Conservation (phyloP, 2,329 filamentous ascomycete species). For the Penicillium verrucosum region DNA sequence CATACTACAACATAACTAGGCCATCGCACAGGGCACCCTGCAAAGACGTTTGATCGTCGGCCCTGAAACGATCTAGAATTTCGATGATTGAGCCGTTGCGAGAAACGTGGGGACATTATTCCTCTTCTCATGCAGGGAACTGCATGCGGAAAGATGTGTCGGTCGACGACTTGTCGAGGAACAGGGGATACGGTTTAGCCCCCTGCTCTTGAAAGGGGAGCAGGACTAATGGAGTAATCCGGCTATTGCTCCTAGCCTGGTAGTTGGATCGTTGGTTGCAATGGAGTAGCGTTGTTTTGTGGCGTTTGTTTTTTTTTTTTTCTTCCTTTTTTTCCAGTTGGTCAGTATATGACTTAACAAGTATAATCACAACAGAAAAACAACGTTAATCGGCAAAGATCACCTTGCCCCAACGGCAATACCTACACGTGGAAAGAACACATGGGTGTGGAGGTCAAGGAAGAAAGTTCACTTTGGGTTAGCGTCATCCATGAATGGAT, state of each 20-base stretch:
- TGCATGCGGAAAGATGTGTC: background rate
- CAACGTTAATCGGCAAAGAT: background rate
- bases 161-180: background rate
- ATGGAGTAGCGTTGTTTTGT: background rate
- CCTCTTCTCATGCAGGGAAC: background rate
- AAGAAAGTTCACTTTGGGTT: conserved; percentile 4
- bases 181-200: background rate
- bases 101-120: conserved; percentile 11
- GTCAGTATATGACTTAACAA: background rate
- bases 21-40: conserved; percentile 16
- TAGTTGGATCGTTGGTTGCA: background rate
- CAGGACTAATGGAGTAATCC: background rate
- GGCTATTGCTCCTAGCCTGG: background rate
- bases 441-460: background rate
- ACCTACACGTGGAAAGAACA: background rate
- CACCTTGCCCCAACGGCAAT: background rate
- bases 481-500: conserved; percentile 1
- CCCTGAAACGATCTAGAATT: conserved; percentile 36
- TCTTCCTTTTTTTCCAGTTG: too few species aligned
- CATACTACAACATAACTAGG: background rate
- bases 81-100: conserved; percentile 9
- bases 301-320: background rate
- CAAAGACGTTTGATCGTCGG: conserved; percentile 32
- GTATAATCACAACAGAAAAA: too few species aligned
- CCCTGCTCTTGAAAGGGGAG: background rate